A percentile compares a stretch with the other conserved stretches of the same genome.
Conservation (phyloP, 225 moss, liverwort and hornwort species). For the Sphagnum tenellum region DNA sequence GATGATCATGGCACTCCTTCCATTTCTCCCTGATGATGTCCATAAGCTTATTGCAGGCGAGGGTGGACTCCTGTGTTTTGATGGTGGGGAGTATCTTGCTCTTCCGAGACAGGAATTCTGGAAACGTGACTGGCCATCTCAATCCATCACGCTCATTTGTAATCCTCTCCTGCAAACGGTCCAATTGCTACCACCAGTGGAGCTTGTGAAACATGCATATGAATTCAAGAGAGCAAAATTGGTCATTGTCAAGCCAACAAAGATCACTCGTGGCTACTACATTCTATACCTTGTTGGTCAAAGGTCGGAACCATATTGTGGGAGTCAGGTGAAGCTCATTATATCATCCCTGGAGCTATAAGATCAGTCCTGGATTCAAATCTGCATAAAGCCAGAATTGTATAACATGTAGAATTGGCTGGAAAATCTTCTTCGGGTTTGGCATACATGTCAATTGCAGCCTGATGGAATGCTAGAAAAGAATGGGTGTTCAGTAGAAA, state of each 20-base stretch:
- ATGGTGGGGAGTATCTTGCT: slow-evolving; percentile 25
- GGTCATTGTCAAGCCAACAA: slow-evolving; percentile 5
- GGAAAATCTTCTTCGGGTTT: no score
- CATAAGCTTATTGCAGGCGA: slow-evolving; percentile 16
- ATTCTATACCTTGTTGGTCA: slow-evolving; percentile 3
- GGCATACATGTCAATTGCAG: no score
- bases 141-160: slow-evolving; percentile 27
- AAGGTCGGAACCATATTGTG: background rate
- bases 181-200: slow-evolving; percentile 18
- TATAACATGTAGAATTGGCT: no score
- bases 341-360: background rate
- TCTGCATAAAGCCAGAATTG: no score
- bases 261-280: slow-evolving; percentile 10
- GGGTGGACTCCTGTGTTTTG: slow-evolving; percentile 23
- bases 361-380: no score
- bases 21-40: slow-evolving; percentile 19
- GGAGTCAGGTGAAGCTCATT: background rate
- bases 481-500: no score
- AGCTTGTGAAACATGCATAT: slow-evolving; percentile 25
- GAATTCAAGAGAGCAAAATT: slow-evolving; percentile 34
- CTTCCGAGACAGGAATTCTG: slow-evolving; percentile 27
- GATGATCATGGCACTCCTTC: slow-evolving; percentile 18
- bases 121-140: slow-evolving; percentile 18
- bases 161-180: slow-evolving; percentile 23
- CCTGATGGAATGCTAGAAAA: no score